phyloP scores from a whole-genome alignment of 352 stramenopile genomes.

The Globisporangium acanthophoron region DNA sequence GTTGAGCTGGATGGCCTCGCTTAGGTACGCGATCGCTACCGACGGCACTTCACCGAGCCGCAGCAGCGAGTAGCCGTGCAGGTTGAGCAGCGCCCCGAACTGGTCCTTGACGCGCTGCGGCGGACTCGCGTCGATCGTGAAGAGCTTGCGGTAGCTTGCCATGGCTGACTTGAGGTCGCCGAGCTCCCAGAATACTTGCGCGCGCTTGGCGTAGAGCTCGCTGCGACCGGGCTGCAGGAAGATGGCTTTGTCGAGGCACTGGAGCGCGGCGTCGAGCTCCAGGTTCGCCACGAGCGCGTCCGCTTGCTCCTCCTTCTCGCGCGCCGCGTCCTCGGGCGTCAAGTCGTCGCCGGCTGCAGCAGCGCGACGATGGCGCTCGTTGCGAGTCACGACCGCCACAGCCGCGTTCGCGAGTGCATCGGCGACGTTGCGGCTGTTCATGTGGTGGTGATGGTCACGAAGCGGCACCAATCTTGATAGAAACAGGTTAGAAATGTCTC shows the following conservation, averaged over 20 bases:
- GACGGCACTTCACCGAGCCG: slow-evolving; percentile 40
- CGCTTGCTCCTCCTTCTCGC: slow-evolving; percentile 41
- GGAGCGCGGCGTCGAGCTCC: slow-evolving; percentile 43
- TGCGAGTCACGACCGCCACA: background rate
- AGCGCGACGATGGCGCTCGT: background rate
- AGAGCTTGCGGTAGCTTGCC: slow-evolving; percentile 72
- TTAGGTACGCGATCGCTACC: slow-evolving; percentile 63
- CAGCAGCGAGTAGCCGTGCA: slow-evolving; percentile 70
- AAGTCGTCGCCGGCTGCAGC: slow-evolving; percentile 20
- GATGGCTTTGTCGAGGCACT: slow-evolving; percentile 68
- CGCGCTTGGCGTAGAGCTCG: slow-evolving; percentile 56
- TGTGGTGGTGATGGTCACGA: background rate
- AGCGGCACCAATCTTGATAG: background rate
- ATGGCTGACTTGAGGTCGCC: slow-evolving; percentile 79
- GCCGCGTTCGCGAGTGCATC: background rate
- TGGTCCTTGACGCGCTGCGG: slow-evolving; percentile 70
- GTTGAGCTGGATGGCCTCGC: slow-evolving; percentile 71
- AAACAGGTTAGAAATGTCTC: no score
- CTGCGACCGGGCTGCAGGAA: slow-evolving; percentile 55
- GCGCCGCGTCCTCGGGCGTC: slow-evolving; percentile 43
- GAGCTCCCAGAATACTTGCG: slow-evolving; percentile 64
- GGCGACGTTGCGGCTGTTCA: background rate
- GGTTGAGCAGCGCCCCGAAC: slow-evolving; percentile 64
- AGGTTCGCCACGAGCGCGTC: slow-evolving; percentile 22
- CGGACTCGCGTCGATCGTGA: slow-evolving; percentile 47